Percentiles rank a stretch among this genome's conserved stretches.
Conservation (phyloP, 352 stramenopile species). For the Phytopythium litorale region DNA sequence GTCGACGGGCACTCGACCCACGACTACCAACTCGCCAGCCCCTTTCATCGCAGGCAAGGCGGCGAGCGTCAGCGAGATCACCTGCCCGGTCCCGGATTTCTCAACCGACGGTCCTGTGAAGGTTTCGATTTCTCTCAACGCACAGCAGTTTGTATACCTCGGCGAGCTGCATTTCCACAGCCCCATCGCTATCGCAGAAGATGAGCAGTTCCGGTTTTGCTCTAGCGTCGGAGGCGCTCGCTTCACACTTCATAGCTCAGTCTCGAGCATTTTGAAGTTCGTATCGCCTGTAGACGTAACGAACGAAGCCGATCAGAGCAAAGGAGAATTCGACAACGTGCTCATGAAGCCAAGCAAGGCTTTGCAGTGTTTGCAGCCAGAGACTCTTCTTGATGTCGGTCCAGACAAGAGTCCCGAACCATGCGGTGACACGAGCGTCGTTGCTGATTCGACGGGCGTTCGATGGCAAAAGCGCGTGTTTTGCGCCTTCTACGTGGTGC, state of each 20-base stretch:
- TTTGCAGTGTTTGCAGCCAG: neutral
- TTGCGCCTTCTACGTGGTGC: conserved; percentile 28
- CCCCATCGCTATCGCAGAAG: conserved; percentile 42
- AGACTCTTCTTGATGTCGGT: neutral
- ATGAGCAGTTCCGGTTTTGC: conserved; percentile 51
- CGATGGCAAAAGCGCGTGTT: conserved; percentile 29
- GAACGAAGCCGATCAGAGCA: conserved; percentile 31
- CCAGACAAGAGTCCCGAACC: neutral
- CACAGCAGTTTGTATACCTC: conserved; percentile 68
- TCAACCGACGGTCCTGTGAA: conserved; percentile 25
- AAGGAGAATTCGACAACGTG: neutral
- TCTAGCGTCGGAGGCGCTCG: conserved; percentile 55
- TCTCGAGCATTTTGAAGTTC: conserved; percentile 47
- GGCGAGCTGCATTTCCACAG: conserved; percentile 55
- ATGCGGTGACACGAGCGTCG: neutral
- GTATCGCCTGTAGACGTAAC: conserved; percentile 33
- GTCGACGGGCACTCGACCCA: neutral
- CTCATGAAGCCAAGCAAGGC: conserved; percentile 17
- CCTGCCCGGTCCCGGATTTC: conserved; percentile 57
- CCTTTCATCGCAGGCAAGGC: conserved; percentile 54
- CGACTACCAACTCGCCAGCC: conserved; percentile 9
- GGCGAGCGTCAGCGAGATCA: conserved; percentile 38
- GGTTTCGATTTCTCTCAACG: conserved; percentile 66
- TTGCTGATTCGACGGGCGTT: neutral
- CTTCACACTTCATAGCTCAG: conserved; percentile 50